Percentiles rank a stretch among this genome's conserved stretches.
Evolutionary conservation across 139 green algal species (phyloP).

Genomic region (Coelastrella sp.): DNA sequence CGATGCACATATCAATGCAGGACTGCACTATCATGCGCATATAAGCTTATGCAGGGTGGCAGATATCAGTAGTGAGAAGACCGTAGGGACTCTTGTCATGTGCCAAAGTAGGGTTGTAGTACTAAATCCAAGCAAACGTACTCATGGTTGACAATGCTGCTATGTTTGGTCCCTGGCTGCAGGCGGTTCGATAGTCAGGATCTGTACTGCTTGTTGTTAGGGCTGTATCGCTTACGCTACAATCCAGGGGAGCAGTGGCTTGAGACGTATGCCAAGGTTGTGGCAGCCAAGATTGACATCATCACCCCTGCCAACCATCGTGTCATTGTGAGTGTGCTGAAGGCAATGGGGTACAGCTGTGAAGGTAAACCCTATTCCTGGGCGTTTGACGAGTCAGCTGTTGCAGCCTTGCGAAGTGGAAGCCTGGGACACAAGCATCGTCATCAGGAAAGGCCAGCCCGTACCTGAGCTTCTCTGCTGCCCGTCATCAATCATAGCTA

Average conservation of each 20-base stretch:
- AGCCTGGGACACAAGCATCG: too few relatives aligned
- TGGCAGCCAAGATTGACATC: slow-evolving; percentile 8
- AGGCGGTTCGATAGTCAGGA: slow-evolving; percentile 16
- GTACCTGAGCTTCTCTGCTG: too few relatives aligned
- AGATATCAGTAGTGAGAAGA: too few relatives aligned
- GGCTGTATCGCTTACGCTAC: slow-evolving; percentile 31
- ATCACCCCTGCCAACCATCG: background rate
- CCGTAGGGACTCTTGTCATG: background rate
- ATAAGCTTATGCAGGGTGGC: too few relatives aligned
- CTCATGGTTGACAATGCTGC: background rate
- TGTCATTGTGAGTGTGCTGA: slow-evolving; percentile 21
- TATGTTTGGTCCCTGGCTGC: background rate
- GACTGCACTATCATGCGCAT: too few relatives aligned
- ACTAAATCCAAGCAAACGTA: too few relatives aligned
- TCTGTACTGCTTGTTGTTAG: slow-evolving; percentile 18
- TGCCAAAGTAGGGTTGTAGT: too few relatives aligned
- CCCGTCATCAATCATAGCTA: too few relatives aligned
- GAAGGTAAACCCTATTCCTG: slow-evolving; percentile 2
- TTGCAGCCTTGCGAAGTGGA: background rate
- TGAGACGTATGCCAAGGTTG: background rate
- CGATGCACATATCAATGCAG: too few relatives aligned
- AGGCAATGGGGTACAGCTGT: slow-evolving; percentile 22
- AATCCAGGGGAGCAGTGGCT: slow-evolving; percentile 28
- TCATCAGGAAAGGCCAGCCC: background rate
- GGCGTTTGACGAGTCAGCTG: slow-evolving; percentile 23